Percentiles rank a stretch among this genome's conserved stretches.
Conservation (phyloP, 2,329 filamentous ascomycete genomes). For the Scolecobasidium constrictum region DNA sequence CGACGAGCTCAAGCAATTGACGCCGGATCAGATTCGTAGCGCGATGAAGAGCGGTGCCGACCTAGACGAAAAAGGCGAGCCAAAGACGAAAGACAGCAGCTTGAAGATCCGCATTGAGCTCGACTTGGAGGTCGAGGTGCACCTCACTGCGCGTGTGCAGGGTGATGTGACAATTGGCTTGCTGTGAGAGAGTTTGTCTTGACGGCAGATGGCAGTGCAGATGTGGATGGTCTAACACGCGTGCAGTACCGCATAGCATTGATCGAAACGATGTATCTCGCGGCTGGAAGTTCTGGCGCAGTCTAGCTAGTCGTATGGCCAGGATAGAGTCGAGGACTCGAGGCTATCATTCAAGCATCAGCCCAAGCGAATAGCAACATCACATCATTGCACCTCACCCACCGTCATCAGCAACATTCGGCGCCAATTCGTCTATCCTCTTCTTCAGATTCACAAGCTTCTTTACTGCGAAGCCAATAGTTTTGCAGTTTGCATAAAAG, state of each 20-base stretch:
- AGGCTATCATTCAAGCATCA: no score
- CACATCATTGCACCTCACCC: no score
- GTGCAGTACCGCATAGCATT: background rate
- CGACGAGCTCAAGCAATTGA: background rate
- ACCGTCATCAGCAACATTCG: no score
- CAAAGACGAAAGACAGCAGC: constrained; percentile 22
- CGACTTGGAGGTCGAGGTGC: constrained; percentile 24
- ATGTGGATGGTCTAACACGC: background rate
- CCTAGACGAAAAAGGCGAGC: background rate
- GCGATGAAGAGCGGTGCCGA: background rate
- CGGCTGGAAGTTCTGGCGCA: background rate
- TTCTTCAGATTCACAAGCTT: no score
- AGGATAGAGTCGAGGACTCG: no score
- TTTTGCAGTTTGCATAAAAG: no score
- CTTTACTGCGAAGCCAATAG: no score
- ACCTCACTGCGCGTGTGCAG: constrained; percentile 20
- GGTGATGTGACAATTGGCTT: constrained; percentile 22
- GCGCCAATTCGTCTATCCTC: no score
- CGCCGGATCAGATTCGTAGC: background rate
- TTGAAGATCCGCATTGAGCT: constrained; percentile 33
- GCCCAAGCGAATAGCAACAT: no score
- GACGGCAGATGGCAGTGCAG: background rate
- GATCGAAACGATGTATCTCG: background rate
- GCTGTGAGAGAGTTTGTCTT: constrained; percentile 14
- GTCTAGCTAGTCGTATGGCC: no score